phyloP scores from a whole-genome alignment of 768 basidiomycete genomes.

The Tricholoma sp. region DNA sequence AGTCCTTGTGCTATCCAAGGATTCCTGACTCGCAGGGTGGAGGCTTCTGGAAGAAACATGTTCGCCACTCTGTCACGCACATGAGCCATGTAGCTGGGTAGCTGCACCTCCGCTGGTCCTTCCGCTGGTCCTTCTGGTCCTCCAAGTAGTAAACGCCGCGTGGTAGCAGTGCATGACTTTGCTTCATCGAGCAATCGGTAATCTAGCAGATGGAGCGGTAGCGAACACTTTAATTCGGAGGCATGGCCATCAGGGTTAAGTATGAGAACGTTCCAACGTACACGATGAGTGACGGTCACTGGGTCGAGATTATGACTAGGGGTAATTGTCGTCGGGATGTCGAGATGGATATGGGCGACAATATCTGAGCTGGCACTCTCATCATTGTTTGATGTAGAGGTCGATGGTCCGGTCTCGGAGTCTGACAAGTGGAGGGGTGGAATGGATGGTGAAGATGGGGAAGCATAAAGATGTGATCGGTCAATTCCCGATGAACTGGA shows the following conservation, averaged over 20 bases:
- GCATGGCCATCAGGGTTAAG: conserved; percentile 87
- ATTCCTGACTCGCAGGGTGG: conserved; percentile 58
- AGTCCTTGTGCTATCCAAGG: conserved; percentile 49
- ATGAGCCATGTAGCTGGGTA: conserved; percentile 88
- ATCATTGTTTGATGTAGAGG: neutral
- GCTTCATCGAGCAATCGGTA: conserved; percentile 70
- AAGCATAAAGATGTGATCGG: neutral
- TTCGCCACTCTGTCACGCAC: conserved; percentile 86
- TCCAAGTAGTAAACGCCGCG: conserved; percentile 63
- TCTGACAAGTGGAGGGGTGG: neutral
- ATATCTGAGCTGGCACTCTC: conserved; percentile 35
- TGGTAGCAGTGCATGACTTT: conserved; percentile 61
- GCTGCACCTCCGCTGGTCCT: conserved; percentile 61
- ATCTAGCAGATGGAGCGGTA: conserved; percentile 84
- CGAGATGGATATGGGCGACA: conserved; percentile 54
- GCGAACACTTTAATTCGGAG: conserved; percentile 90
- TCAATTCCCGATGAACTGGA: conserved; percentile 7
- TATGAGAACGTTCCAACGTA: conserved; percentile 77
- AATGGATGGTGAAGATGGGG: neutral
- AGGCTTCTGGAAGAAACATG: conserved; percentile 61
- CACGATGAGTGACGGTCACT: conserved; percentile 67
- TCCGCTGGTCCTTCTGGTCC: conserved; percentile 30
- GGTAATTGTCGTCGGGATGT: conserved; percentile 54
- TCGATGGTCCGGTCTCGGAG: neutral
- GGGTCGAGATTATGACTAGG: conserved; percentile 77